Base-by-base conservation (phyloP, 495 filamentous ascomycete species). In the Daldinia concentrica region DNA sequence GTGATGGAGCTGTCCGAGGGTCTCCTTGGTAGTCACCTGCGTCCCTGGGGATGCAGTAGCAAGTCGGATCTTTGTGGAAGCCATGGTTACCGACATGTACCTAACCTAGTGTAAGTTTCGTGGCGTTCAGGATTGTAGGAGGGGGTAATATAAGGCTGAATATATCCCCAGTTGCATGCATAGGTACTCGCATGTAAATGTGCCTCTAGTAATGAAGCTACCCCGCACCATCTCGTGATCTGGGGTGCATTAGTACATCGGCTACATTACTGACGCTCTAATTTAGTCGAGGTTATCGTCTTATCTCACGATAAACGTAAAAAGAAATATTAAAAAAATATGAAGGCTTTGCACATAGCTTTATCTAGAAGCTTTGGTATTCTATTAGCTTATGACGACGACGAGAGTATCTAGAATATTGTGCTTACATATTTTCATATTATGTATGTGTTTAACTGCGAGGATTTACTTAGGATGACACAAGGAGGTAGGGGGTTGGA, bases 11-110 rank as follows among this genome's bases (percentile, higher is more conserved):
- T 89, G 86, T 8, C 76, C 56, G 55, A 98, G 88, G 3, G 94
- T 97, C 32, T 85, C 82, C 7, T 82, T 24, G 7, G 90, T 87
- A 11, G 89, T 89, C 34, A 85, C 64, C 54, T 87, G 88, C 24
- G 94, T 94, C 75, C 84, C 85, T n/a, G 90, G 87, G 76, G 95
- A 94, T 11, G 91, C 87, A 37, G 93, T 90, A 6, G 89, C 93
- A 48, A 97, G 84, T 14, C 87, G 92, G 71, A 98, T 82, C 45
- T 61, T 77, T 3, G 69, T 58, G 11, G 65, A 36, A 43, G 65
- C 29, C 36, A 60, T 64, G n/a, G 19, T 45, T 4, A 17, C 12
- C 32, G 32, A 26, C 5, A 17, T 6, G 29, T 56, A 56, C 1
- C 6, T 26, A 52, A 9, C 9, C 43, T 45, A 36, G 34, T 36